Percentiles rank a stretch among this genome's conserved stretches.
Evolutionary conservation across 1,139 yeast genomes (phyloP).

Genomic region (Diutina neorugosa): DNA sequence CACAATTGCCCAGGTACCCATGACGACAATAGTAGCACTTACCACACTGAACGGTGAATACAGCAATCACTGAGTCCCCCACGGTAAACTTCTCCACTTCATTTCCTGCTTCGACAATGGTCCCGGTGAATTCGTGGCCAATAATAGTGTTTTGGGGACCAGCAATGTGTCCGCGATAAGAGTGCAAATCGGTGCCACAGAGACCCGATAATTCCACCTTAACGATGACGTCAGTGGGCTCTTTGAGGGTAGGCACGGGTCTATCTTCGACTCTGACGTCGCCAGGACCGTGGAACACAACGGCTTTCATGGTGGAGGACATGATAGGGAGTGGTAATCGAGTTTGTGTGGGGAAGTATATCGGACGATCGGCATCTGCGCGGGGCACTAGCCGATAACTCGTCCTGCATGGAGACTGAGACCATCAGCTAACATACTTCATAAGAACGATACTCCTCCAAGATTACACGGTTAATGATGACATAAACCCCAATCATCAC

Average conservation of each 20-base stretch:
- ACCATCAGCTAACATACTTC: neutral
- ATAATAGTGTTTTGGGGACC: conserved; percentile 27
- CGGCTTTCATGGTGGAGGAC: conserved; percentile 35
- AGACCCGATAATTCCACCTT: conserved; percentile 43
- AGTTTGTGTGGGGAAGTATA: neutral
- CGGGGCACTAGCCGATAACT: too few relatives aligned
- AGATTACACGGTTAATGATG: too few relatives aligned
- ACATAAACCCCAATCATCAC: too few relatives aligned
- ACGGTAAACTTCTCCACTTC: conserved; percentile 20
- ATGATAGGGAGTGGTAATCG: neutral
- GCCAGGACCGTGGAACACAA: conserved; percentile 40
- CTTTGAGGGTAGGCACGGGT: conserved; percentile 29
- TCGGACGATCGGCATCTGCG: too few relatives aligned
- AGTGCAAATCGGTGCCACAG: conserved; percentile 54
- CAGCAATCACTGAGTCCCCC: conserved; percentile 37
- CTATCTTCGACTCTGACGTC: conserved; percentile 30
- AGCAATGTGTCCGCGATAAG: conserved; percentile 44
- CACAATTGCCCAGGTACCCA: conserved; percentile 43
- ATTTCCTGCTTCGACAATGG: conserved; percentile 25
- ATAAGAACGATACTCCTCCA: too few relatives aligned
- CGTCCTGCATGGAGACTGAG: neutral
- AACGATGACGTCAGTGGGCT: conserved; percentile 36
- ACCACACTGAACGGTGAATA: conserved; percentile 47
- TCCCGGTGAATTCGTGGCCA: conserved; percentile 42
- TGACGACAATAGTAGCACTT: conserved; percentile 41